Conservation (phyloP, 139 green algal genomes). For the Micromonas pusilla region DNA sequence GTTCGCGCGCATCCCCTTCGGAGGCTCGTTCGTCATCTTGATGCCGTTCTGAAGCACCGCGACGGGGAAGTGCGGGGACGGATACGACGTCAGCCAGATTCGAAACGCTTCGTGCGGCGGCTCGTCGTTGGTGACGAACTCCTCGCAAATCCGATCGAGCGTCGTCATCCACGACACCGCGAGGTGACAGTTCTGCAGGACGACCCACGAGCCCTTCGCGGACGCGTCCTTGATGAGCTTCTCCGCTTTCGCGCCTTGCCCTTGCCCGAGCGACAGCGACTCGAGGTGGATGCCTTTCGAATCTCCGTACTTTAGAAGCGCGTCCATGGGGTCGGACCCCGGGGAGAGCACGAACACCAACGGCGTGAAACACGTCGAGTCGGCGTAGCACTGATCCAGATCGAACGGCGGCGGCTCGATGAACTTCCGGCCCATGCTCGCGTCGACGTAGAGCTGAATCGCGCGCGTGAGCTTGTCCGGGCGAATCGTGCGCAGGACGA, state of each 20-base stretch:
- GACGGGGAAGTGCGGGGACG: conserved; percentile 55
- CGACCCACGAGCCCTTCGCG: conserved; percentile 59
- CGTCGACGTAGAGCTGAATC: conserved; percentile 45
- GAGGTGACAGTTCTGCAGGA: conserved; percentile 72
- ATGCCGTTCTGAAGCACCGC: conserved; percentile 64
- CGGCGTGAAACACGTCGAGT: conserved; percentile 50
- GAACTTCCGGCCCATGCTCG: conserved; percentile 53
- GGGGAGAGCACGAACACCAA: conserved; percentile 64
- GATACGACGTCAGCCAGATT: conserved; percentile 63
- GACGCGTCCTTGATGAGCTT: conserved; percentile 52
- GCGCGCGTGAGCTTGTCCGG: conserved; percentile 58
- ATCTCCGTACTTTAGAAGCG: conserved; percentile 56
- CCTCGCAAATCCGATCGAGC: conserved; percentile 67
- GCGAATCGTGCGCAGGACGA: conserved; percentile 50
- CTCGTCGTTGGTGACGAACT: conserved; percentile 19
- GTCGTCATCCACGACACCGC: conserved; percentile 66
- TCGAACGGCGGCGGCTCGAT: conserved; percentile 59
- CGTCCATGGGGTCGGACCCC: conserved; percentile 45
- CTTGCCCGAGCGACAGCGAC: conserved; percentile 39
- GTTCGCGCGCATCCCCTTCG: conserved; percentile 66
- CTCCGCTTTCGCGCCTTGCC: conserved; percentile 48
- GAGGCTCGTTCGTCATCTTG: conserved; percentile 72
- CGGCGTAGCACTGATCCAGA: conserved; percentile 49
- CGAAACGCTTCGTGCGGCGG: conserved; percentile 47
- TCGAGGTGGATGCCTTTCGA: conserved; percentile 38